Conservation (phyloP, 306 rosid species). For the Cicer chorassanicum region DNA sequence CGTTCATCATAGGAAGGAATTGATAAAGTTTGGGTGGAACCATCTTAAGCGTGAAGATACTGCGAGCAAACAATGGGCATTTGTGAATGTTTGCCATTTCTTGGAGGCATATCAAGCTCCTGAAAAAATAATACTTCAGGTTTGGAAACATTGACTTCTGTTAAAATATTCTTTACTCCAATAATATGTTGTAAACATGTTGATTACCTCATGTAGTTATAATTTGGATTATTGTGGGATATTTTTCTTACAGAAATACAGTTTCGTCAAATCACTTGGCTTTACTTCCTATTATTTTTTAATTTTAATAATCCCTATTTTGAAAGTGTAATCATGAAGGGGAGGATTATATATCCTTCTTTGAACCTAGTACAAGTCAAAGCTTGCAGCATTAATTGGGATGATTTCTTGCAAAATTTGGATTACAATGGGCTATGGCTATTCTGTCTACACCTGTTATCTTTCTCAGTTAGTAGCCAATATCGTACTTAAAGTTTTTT, state of each 20-base stretch:
- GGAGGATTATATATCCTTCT: constrained; percentile 13
- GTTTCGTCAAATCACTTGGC: constrained; percentile 7
- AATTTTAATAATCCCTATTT: background rate
- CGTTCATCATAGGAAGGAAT: constrained; percentile 95
- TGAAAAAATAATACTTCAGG: constrained; percentile 98
- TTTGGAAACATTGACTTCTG: constrained; percentile 41
- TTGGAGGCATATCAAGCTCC: constrained; percentile 99
- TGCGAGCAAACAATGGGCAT: constrained; percentile 99
- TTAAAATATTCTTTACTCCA: background rate
- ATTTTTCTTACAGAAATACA: constrained; percentile 31
- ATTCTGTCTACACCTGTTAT: constrained; percentile 4
- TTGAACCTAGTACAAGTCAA: constrained; percentile 14
- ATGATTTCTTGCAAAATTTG: constrained; percentile 23
- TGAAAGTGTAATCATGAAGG: background rate
- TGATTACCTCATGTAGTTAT: constrained; percentile 26
- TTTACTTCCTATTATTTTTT: constrained; percentile 22
- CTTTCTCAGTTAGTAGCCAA: background rate
- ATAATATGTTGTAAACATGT: constrained; percentile 18
- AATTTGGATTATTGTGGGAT: constrained; percentile 14
- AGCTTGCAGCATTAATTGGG: constrained; percentile 21
- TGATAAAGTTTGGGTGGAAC: constrained; percentile 99
- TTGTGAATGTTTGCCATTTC: constrained; percentile 99
- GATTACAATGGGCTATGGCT: constrained; percentile 5
- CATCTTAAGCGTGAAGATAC: constrained; percentile 99
- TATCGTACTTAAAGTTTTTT: background rate